phyloP scores from a whole-genome alignment of 2,329 filamentous ascomycete genomes.

The Pseudocercospora cruenta region DNA sequence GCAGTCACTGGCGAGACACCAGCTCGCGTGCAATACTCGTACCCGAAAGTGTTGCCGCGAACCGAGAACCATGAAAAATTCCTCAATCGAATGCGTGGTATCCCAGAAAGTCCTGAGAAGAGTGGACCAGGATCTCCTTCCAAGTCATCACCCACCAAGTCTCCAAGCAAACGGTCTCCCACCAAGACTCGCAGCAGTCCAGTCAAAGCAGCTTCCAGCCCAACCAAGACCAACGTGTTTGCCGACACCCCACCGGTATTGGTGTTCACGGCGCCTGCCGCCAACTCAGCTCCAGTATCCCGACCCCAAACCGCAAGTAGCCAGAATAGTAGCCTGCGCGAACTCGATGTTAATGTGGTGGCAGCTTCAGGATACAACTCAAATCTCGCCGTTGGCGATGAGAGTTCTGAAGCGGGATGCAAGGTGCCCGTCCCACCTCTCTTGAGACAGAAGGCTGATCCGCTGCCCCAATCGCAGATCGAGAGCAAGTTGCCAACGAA shows the following conservation, averaged over 20 bases:
- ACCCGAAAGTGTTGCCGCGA: slow-evolving; percentile 75
- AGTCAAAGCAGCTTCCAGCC: slow-evolving; percentile 34
- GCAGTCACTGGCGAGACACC: slow-evolving; percentile 84
- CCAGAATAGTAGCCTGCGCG: slow-evolving; percentile 43
- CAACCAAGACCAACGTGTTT: slow-evolving; percentile 40
- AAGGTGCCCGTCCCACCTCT: slow-evolving; percentile 41
- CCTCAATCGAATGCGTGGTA: slow-evolving; percentile 55
- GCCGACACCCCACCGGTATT: slow-evolving; percentile 37
- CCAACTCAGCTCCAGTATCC: slow-evolving; percentile 30
- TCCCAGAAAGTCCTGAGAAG: slow-evolving; percentile 30
- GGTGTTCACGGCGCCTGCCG: slow-evolving; percentile 21
- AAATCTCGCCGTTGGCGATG: slow-evolving; percentile 25
- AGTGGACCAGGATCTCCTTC: neutral
- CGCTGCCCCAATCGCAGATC: slow-evolving; percentile 25
- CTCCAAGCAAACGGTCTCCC: slow-evolving; percentile 39
- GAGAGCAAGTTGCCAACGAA: slow-evolving; percentile 51
- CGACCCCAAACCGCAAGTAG: slow-evolving; percentile 35
- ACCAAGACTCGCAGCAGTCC: slow-evolving; percentile 35
- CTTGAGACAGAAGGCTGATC: slow-evolving; percentile 49
- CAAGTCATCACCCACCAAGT: slow-evolving; percentile 35
- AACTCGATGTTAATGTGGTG: slow-evolving; percentile 53
- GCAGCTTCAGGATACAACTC: slow-evolving; percentile 32
- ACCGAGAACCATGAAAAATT: slow-evolving; percentile 67
- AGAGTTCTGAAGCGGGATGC: slow-evolving; percentile 39
- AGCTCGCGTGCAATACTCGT: slow-evolving; percentile 78